phyloP scores from a whole-genome alignment of 805 yeast genomes.

The Maudiozyma barnettii region DNA sequence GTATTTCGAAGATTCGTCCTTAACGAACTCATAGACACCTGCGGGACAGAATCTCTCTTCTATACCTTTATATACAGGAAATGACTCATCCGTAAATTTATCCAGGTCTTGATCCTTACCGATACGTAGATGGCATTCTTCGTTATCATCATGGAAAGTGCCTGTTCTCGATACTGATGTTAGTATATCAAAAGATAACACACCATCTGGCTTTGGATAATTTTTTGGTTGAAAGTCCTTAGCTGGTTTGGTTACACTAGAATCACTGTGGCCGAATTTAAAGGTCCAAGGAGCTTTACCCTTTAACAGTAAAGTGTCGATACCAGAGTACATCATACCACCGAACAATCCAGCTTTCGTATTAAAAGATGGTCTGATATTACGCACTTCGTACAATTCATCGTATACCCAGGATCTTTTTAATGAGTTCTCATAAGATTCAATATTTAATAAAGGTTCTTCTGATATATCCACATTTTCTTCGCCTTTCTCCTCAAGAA shows the following conservation, averaged over 20 bases:
- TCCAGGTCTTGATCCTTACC: conserved; percentile 47
- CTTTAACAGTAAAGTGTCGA: conserved; percentile 65
- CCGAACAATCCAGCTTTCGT: conserved; percentile 66
- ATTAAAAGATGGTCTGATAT: conserved; percentile 86
- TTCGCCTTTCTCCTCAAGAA: conserved; percentile 34
- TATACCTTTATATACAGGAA: conserved; percentile 73
- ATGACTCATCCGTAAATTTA: conserved; percentile 59
- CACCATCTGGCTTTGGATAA: conserved; percentile 95
- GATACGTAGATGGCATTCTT: conserved; percentile 75
- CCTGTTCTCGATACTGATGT: conserved; percentile 97
- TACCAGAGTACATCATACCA: conserved; percentile 77
- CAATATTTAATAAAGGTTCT: conserved; percentile 39
- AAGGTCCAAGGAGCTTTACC: conserved; percentile 90
- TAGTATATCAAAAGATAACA: conserved; percentile 78
- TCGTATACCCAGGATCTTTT: conserved; percentile 76
- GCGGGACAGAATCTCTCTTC: conserved; percentile 96
- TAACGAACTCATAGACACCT: conserved; percentile 87
- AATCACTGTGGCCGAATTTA: conserved; percentile 57
- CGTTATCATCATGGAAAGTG: conserved; percentile 91
- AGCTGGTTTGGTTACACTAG: conserved; percentile 63
- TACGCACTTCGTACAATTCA: conserved; percentile 78
- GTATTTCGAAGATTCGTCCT: conserved; percentile 43
- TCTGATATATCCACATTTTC: conserved; percentile 20
- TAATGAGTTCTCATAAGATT: conserved; percentile 53
- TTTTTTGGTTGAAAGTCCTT: conserved; percentile 56